Percentiles rank a stretch among this genome's conserved stretches.
Evolutionary conservation across 2,329 filamentous ascomycete genomes (phyloP).

Genomic region (Pseudogymnoascus sp.): DNA sequence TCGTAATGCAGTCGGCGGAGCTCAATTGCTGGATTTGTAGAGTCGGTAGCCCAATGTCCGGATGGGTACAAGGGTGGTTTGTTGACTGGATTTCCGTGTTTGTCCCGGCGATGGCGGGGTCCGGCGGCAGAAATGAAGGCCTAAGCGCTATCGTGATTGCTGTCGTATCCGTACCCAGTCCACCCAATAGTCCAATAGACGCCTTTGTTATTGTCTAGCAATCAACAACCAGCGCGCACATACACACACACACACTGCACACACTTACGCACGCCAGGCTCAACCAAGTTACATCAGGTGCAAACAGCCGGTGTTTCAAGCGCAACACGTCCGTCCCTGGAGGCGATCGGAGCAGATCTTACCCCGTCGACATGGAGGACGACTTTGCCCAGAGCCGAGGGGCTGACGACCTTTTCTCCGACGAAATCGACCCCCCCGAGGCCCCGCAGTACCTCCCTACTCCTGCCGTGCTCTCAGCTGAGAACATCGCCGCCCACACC

Average conservation of each 20-base stretch:
- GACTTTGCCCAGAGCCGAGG: slow-evolving; percentile 27
- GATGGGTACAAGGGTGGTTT: not conserved
- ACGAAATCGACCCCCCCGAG: slow-evolving; percentile 26
- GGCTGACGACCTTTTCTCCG: slow-evolving; percentile 28
- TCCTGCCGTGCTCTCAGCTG: not conserved
- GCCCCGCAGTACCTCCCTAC: slow-evolving; percentile 14
- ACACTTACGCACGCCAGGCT: not conserved
- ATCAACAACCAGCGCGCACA: not conserved
- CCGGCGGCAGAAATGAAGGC: not conserved
- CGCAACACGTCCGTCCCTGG: not conserved
- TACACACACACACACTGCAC: not conserved
- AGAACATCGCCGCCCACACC: not conserved
- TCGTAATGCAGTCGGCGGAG: not conserved
- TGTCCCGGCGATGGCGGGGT: not conserved
- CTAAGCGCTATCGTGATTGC: not conserved
- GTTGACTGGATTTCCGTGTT: slow-evolving; percentile 1
- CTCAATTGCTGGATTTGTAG: not conserved
- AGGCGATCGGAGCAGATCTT: not conserved
- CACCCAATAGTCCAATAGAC: not conserved
- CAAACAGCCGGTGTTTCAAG: not conserved
- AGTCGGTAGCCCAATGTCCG: not conserved
- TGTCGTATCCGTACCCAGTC: not conserved
- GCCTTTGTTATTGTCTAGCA: slow-evolving; percentile 1
- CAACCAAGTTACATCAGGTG: not conserved
- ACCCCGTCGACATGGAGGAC: slow-evolving; percentile 14